Percentiles rank a stretch among this genome's conserved stretches.
Evolutionary conservation across 805 yeast species (phyloP).

Genomic region (Yamadazyma olivae): DNA sequence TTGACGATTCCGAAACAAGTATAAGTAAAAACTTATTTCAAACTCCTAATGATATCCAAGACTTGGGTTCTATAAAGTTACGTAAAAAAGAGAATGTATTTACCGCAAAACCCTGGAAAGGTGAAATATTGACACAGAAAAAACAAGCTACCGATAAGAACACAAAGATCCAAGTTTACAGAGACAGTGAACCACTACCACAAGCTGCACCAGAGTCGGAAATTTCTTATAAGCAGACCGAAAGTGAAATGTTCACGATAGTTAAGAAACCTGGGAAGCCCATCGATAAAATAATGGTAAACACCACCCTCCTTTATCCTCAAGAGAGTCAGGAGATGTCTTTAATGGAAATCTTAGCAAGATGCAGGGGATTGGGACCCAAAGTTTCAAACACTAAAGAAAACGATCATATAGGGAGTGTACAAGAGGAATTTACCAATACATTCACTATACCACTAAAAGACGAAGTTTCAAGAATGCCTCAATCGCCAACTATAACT

Average conservation of each 20-base stretch:
- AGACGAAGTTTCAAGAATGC: constrained; percentile 16
- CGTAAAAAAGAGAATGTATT: constrained; percentile 64
- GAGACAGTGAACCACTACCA: constrained; percentile 17
- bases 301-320: constrained; percentile 56
- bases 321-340: constrained; percentile 49
- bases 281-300: constrained; percentile 57
- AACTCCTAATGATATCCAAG: constrained; percentile 34
- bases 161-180: constrained; percentile 20
- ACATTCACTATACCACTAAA: constrained; percentile 38
- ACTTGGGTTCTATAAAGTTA: constrained; percentile 45
- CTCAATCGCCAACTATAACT: constrained; percentile 76
- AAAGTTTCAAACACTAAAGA: neutral
- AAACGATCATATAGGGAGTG: neutral
- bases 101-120: constrained; percentile 58
- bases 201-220: constrained; percentile 3
- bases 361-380: constrained; percentile 17
- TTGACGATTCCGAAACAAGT: constrained; percentile 24
- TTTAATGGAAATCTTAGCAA: constrained; percentile 57
- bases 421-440: neutral
- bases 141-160: constrained; percentile 10
- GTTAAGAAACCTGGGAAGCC: constrained; percentile 56
- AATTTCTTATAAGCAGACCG: constrained; percentile 4
- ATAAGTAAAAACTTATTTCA: constrained; percentile 22
- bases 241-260: constrained; percentile 34
- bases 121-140: constrained; percentile 54